phyloP scores from a whole-genome alignment of 2,329 filamentous ascomycete genomes.

The Neofusicoccum sp. region DNA sequence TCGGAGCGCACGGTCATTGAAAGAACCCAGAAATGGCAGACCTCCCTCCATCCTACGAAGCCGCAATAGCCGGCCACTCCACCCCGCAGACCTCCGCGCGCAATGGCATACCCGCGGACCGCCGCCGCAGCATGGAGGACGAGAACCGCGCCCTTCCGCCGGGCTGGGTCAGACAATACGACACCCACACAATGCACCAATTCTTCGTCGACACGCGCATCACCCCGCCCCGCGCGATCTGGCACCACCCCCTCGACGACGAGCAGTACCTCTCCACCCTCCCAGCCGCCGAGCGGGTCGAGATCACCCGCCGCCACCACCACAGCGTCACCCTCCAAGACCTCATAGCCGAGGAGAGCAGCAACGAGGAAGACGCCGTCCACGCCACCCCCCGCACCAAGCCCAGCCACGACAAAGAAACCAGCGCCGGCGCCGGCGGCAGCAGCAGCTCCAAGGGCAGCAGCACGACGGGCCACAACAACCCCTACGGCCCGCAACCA shows the following conservation, averaged over 20 bases:
- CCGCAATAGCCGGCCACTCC: conserved; percentile 25
- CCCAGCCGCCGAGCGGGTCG: conserved; percentile 48
- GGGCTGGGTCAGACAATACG: conserved; percentile 59
- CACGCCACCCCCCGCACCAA: conserved; percentile 19
- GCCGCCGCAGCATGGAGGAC: conserved; percentile 62
- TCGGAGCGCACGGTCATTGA: background rate
- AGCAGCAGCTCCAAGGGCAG: too few relatives aligned
- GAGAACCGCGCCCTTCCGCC: conserved; percentile 53
- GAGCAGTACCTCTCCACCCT: conserved; percentile 52
- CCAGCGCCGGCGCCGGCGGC: conserved; percentile 9
- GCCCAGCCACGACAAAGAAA: background rate
- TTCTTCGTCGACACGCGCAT: conserved; percentile 61
- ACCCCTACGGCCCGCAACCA: conserved; percentile 19
- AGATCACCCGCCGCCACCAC: conserved; percentile 40
- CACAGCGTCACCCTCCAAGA: conserved; percentile 40
- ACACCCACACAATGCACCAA: conserved; percentile 54
- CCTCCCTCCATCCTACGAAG: conserved; percentile 33
- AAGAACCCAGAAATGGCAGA: background rate
- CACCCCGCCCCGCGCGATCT: conserved; percentile 57
- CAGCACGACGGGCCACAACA: conserved; percentile 11
- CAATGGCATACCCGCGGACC: conserved; percentile 54
- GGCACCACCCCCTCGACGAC: conserved; percentile 63
- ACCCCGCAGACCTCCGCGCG: conserved; percentile 32
- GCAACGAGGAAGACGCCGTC: conserved; percentile 44
- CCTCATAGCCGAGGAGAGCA: conserved; percentile 43